Base-by-base conservation (phyloP, 2,329 filamentous ascomycete genomes). In the Coniochaeta sp. region DNA sequence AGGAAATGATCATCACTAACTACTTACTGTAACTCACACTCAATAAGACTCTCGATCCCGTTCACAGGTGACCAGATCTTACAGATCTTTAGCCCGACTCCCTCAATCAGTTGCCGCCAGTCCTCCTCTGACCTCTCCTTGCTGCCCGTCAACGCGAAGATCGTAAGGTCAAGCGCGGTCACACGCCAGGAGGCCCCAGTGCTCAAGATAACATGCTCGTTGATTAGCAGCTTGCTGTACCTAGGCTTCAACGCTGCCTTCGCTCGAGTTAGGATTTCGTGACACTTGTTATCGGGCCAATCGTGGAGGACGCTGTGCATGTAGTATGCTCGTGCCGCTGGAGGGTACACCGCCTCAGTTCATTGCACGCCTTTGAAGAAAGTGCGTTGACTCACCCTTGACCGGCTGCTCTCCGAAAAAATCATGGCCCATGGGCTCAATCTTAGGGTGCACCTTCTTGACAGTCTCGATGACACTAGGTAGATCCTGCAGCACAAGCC, bases 11-110 rank as follows among this genome's bases (percentile, higher is more conserved):
- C 14, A 12, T 36, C 24, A 12, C 3, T n/a, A n/a, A n/a, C n/a
- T n/a, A 47, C 12, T 26, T 47, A 44, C 22, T 26, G 47, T 34
- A 43, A 50, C 50, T 74, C 72, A 47, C 69, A 71, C 63, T 76
- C 74, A 24, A 77, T 74, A 54, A 76, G 50, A 47, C 72, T 76
- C 65, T 76, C 72, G 1, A 74, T 69, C 1, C 70, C 72, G 43
- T 72, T 68, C 0, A 63, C 69, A 0, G 61, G 66, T 2, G 64
- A 68, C 65, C 69, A 77, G 40, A 77, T 72, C 4, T 70, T 69
- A 19, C 65, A 63, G 24, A 77, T 70, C 63, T 68, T 72, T 47
- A 77, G 61, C 0, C 74, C 73, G 1, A 69, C 71, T 17, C 65
- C 60, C 33, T 69, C 68, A 0, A 76, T 55, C 31, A 78, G 61